Conservation (phyloP, 2,329 filamentous ascomycete species). For the Pseudogymnoascus sp. region DNA sequence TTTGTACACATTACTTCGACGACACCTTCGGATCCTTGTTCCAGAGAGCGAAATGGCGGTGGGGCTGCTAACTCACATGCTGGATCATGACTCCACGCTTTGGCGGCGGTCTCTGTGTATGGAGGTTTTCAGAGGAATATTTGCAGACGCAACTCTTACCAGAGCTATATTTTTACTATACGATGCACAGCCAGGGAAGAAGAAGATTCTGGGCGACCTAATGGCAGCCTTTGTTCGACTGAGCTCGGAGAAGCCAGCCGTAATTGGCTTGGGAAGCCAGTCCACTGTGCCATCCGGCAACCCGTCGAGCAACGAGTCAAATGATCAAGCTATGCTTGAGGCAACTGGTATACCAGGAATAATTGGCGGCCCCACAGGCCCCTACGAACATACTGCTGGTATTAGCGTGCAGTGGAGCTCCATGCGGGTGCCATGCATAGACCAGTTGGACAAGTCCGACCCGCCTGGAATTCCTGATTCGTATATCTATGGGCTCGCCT, state of each 20-base stretch:
- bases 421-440: slow-evolving; percentile 78
- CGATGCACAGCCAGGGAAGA: slow-evolving; percentile 64
- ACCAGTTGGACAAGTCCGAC: slow-evolving; percentile 88
- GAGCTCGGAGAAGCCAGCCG: slow-evolving; percentile 78
- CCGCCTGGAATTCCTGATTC: slow-evolving; percentile 79
- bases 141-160: slow-evolving; percentile 69
- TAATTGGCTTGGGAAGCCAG: slow-evolving; percentile 83
- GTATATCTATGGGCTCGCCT: slow-evolving; percentile 81
- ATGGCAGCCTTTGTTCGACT: slow-evolving; percentile 85
- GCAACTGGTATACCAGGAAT: slow-evolving; percentile 81
- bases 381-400: slow-evolving; percentile 60
- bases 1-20: slow-evolving; percentile 69
- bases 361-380: slow-evolving; percentile 63
- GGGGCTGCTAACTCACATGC: slow-evolving; percentile 70
- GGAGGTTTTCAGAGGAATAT: slow-evolving; percentile 81
- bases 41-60: slow-evolving; percentile 77
- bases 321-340: slow-evolving; percentile 81
- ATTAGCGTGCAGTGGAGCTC: slow-evolving; percentile 91
- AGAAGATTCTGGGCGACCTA: slow-evolving; percentile 69
- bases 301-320: slow-evolving; percentile 45
- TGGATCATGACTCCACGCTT: slow-evolving; percentile 71
- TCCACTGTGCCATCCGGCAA: slow-evolving; percentile 69
- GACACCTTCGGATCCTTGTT: slow-evolving; percentile 66
- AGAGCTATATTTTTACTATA: slow-evolving; percentile 74
- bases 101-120: slow-evolving; percentile 91